A percentile compares a stretch with the other conserved stretches of the same genome.
Conservation (phyloP, 2,329 filamentous ascomycete genomes). For the Trichoderma sp. region DNA sequence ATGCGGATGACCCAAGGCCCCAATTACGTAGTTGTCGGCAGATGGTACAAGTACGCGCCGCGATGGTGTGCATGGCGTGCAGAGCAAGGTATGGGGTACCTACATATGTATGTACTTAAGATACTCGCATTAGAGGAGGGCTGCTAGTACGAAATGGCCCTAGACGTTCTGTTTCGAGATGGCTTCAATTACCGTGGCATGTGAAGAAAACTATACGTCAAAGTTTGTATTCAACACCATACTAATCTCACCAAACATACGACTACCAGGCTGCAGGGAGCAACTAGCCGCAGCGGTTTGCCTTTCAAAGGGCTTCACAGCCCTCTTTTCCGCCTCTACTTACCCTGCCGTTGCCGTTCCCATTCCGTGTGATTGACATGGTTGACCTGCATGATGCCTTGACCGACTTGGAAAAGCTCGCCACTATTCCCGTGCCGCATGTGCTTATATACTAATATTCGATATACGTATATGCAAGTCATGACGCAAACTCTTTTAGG, state of each 20-base stretch:
- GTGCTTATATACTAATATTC: not conserved
- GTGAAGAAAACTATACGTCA: not conserved
- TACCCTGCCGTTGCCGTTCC: not conserved
- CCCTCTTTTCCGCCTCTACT: not conserved
- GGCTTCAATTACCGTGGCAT: not conserved
- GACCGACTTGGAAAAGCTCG: not conserved
- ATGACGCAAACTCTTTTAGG: not conserved
- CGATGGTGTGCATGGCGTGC: not conserved
- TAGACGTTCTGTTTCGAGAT: not conserved
- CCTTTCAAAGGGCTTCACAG: not conserved
- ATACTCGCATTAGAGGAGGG: not conserved
- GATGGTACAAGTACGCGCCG: not conserved
- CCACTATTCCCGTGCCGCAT: not conserved
- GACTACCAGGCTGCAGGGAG: not conserved
- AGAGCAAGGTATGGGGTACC: not conserved
- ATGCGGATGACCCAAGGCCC: not conserved
- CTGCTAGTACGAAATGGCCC: not conserved
- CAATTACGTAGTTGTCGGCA: slow-evolving; percentile 13
- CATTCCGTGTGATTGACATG: slow-evolving; percentile 2
- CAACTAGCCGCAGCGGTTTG: not conserved
- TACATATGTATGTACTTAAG: not conserved
- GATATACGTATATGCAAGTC: not conserved
- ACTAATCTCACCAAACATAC: not conserved
- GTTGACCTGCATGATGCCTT: slow-evolving; percentile 4
- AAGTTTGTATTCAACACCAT: not conserved